phyloP scores from a whole-genome alignment of 31 red algal genomes.

The Odonthalia washingtoniensis region DNA sequence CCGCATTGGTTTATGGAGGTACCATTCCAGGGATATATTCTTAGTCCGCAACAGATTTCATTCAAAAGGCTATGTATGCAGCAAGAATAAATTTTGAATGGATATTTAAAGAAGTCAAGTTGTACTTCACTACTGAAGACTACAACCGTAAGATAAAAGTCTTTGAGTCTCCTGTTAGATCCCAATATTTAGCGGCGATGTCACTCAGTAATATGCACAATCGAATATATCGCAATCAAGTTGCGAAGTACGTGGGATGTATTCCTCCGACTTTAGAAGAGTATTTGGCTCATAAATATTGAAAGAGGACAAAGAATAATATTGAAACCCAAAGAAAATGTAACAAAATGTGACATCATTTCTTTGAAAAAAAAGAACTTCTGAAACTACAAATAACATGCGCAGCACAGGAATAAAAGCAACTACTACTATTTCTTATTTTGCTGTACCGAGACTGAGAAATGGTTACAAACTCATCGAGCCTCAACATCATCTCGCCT shows the following conservation, averaged over 20 bases:
- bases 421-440: no score
- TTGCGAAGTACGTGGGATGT: background rate
- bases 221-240: background rate
- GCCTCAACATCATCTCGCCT: no score
- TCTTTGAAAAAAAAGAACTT: no score
- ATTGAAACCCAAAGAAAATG: no score
- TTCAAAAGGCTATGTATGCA: conserved; percentile 37
- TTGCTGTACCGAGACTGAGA: no score
- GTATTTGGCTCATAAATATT: conserved; percentile 18
- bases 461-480: no score
- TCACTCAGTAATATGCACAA: conserved; percentile 3
- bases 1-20: conserved; percentile 1
- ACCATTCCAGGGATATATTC: background rate
- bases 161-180: conserved; percentile 1
- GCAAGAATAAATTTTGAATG: conserved; percentile 8
- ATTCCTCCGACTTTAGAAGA: background rate
- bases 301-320: no score
- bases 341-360: no score
- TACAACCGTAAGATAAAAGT: conserved; percentile 36
- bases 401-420: no score
- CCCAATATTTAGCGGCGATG: background rate
- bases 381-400: no score
- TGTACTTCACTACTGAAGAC: background rate
- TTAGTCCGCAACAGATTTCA: background rate
- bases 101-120: conserved; percentile 31